These are phyloP conservation scores for Colletotrichum theobromicola DNA, from an alignment of 2,329 filamentous ascomycete genomes.

Conservation along the genomic window DNA sequence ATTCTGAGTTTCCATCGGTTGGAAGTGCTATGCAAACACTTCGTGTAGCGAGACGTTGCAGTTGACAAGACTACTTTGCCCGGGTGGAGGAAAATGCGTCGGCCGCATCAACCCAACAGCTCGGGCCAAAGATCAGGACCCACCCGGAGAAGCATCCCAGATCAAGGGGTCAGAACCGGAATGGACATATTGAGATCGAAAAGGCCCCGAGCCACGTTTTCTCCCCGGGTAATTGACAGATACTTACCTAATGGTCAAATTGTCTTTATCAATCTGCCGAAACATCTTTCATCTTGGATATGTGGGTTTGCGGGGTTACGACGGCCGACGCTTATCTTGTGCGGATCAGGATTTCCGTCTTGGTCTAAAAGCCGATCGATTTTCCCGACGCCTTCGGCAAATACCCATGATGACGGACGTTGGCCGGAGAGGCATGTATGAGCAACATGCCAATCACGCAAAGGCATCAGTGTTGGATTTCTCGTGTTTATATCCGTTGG, in stretches of 20 bases:
- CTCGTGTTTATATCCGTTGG: neutral
- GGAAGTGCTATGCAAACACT: neutral
- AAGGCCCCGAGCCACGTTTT: neutral
- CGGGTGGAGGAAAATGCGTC: neutral
- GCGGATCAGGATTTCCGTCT: neutral
- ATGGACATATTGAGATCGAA: neutral
- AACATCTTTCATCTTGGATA: neutral
- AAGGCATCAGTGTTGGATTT: neutral
- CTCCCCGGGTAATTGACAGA: neutral
- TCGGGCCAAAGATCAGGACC: neutral
- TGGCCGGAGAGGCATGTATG: neutral
- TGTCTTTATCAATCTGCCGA: neutral
- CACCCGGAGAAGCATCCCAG: neutral
- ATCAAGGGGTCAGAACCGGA: neutral
- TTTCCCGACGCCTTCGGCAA: slow-evolving; percentile 12
- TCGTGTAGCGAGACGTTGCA: neutral
- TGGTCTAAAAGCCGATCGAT: neutral
- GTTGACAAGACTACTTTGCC: neutral
- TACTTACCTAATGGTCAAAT: neutral
- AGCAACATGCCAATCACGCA: neutral
- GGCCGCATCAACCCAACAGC: neutral
- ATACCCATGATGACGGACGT: neutral
- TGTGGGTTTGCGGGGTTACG: neutral
- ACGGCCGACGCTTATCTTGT: neutral
- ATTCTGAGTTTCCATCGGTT: rapidly evolving